Conservation (phyloP, 768 basidiomycete species). For the Termitomyces sp. region DNA sequence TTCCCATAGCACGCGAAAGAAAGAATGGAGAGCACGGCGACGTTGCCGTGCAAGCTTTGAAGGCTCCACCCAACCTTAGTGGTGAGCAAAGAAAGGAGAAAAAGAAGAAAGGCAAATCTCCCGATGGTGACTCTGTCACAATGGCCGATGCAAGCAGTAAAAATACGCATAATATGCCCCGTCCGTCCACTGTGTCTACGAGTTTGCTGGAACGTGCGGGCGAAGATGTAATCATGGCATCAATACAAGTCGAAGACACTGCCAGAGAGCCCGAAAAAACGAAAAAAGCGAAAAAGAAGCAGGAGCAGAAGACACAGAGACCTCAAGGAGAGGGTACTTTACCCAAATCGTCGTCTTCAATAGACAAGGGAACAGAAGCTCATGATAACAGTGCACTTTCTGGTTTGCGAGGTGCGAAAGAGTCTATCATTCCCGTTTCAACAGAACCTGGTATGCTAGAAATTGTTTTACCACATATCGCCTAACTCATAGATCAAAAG, state of each 20-base stretch:
- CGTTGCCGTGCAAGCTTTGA: not conserved
- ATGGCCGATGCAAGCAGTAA: not conserved
- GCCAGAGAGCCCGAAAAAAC: not conserved
- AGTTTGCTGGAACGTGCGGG: not conserved
- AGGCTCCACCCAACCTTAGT: not conserved
- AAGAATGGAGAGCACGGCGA: not conserved
- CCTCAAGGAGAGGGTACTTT: not conserved
- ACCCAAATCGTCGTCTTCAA: not conserved
- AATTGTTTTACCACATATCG: not conserved
- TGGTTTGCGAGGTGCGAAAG: not conserved
- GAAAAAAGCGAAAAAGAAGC: not conserved
- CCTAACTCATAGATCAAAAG: not conserved
- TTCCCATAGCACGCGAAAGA: not conserved
- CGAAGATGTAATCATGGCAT: not conserved
- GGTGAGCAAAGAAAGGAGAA: slow-evolving; percentile 9
- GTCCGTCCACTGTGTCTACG: not conserved
- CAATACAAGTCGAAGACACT: not conserved
- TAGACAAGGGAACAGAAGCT: not conserved
- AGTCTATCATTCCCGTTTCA: not conserved
- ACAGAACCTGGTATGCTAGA: slow-evolving; percentile 1
- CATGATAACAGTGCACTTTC: not conserved
- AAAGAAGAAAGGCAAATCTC: slow-evolving; percentile 11
- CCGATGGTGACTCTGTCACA: not conserved
- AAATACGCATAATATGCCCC: not conserved
- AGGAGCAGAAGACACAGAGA: not conserved